Percentiles rank a stretch among this genome's conserved stretches.
Conservation (phyloP, 805 yeast species). For the Clavispora fructus region DNA sequence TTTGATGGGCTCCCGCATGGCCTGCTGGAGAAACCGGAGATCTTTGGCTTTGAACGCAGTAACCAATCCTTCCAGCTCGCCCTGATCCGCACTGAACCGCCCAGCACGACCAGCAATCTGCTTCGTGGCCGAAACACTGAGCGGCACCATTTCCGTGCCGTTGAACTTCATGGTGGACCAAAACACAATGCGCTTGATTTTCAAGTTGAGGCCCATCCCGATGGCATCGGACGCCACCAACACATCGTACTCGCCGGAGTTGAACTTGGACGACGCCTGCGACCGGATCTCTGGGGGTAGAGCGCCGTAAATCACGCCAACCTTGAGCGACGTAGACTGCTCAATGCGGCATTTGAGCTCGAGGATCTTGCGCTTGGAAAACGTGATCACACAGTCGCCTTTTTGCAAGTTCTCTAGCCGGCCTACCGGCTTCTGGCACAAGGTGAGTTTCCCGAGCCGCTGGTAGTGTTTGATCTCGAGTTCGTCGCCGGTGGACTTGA, state of each 20-base stretch:
- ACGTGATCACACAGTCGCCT: conserved; percentile 91
- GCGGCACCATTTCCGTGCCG: conserved; percentile 44
- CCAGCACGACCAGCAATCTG: conserved; percentile 98
- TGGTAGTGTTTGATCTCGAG: conserved; percentile 65
- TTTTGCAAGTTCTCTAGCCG: conserved; percentile 37
- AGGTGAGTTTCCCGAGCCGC: conserved; percentile 66
- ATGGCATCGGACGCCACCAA: conserved; percentile 94
- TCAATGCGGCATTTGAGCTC: conserved; percentile 69
- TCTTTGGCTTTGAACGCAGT: conserved; percentile 46
- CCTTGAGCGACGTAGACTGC: conserved; percentile 51
- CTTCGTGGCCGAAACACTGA: conserved; percentile 67
- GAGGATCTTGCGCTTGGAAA: conserved; percentile 70
- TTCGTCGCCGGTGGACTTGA: conserved; percentile 72
- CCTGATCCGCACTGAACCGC: conserved; percentile 44
- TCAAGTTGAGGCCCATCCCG: conserved; percentile 93
- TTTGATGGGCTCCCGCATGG: conserved; percentile 47
- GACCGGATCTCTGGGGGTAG: conserved; percentile 93
- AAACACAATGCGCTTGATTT: conserved; percentile 76
- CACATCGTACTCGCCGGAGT: conserved; percentile 73
- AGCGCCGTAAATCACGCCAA: conserved; percentile 92
- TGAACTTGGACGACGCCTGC: conserved; percentile 75
- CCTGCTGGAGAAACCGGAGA: conserved; percentile 39
- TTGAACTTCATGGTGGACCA: conserved; percentile 63
- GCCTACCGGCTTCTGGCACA: conserved; percentile 36
- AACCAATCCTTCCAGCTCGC: conserved; percentile 43